Conservation (phyloP, 768 basidiomycete species). For the Calvatia gigantea region DNA sequence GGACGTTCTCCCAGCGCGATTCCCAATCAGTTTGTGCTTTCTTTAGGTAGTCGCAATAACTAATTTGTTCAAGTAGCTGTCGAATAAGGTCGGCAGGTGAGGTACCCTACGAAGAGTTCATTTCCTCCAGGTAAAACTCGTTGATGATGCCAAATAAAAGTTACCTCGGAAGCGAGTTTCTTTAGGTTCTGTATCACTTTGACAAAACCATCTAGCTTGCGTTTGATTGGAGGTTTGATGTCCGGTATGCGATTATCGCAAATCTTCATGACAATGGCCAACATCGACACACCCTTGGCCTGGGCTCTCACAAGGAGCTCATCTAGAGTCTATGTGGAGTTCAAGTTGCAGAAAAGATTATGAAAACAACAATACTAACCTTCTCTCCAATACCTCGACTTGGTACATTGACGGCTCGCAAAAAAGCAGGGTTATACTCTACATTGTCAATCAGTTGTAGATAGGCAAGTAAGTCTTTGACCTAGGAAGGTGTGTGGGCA, state of each 20-base stretch:
- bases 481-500: constrained; percentile 29
- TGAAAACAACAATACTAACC: constrained; percentile 31
- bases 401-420: constrained; percentile 71
- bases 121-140: not conserved
- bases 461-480: constrained; percentile 82
- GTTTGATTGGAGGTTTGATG: constrained; percentile 62
- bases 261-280: constrained; percentile 63
- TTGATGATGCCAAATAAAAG: not conserved
- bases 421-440: constrained; percentile 59
- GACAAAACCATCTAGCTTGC: constrained; percentile 61
- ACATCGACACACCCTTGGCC: constrained; percentile 45
- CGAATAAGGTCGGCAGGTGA: constrained; percentile 64
- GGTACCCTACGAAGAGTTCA: constrained; percentile 38
- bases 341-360: not conserved
- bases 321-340: constrained; percentile 45
- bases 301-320: constrained; percentile 56
- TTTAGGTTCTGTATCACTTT: constrained; percentile 49
- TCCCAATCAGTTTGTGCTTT: constrained; percentile 74
- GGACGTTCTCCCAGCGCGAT: constrained; percentile 80
- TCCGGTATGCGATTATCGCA: constrained; percentile 57
- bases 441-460: constrained; percentile 82
- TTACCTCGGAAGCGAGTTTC: constrained; percentile 50
- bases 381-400: constrained; percentile 74
- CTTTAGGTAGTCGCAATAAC: constrained; percentile 66
- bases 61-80: constrained; percentile 49